Base-by-base conservation (phyloP, 23 red algal species). In the Chondrus crispus region DNA sequence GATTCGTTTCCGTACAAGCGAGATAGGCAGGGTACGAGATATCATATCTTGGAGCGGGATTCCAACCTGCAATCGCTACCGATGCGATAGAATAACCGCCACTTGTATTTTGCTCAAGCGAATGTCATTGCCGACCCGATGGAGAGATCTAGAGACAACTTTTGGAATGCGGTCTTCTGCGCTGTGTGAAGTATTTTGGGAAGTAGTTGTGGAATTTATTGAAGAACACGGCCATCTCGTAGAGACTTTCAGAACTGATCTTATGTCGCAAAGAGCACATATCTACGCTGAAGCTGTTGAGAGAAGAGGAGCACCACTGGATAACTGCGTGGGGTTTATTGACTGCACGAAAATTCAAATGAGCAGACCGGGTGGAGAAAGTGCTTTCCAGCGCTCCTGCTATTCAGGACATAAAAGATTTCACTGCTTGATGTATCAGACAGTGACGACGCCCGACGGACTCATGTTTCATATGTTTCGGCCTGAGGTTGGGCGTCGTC, bases 291-390 rank as follows among this genome's bases (percentile, higher is more conserved):
- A 71, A 6, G 46, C 77, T 43, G 53, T 92, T 33, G 5, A 50
- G 8, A 29, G 55, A 26, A 52, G 38, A 33, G 87, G 1, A 36
- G 62, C 77, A 3, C 78, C 75, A 32, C 39, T 57, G 4, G 89
- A 92, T n/a, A 38, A 29, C 8, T 92, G 89, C 45, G 55, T 92
- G n/a, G 89, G 89, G 5, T 92, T 84, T 30, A 74, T 92, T 5
- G 76, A 92, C 35, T 84, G 58, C 33, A 92, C 89, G 13, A 92
- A 92, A 50, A 57, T 84, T 38, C n/a, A 3, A 47, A 84, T 84
- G 20, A 4, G 1, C 24, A 62, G 89, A 54, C 77, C 77, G 4
- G 76, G 89, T 11, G 89, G 74, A 7, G 30, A 22, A 36, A 46
- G 11, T 39, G 19, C 13, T 33, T 32, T 36, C 10, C 89, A 92